These are phyloP conservation scores for Calonectria fujianensis DNA, from an alignment of 2,329 filamentous ascomycete genomes.

Conservation along the genomic window DNA sequence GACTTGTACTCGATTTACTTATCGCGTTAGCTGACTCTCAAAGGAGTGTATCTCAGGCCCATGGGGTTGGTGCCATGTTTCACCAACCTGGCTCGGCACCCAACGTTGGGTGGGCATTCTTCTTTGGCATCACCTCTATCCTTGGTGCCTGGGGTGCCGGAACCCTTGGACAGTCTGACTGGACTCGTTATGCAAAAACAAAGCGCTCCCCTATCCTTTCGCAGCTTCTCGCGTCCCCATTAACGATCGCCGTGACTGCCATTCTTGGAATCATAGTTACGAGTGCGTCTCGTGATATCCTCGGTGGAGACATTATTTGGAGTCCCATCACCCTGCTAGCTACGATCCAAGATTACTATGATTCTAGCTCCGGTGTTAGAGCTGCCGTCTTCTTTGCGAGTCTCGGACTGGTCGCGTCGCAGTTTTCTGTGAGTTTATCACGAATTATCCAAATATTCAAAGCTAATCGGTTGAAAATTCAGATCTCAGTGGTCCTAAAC, in stretches of 20 bases:
- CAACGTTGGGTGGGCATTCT: constrained; percentile 55
- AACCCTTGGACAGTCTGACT: constrained; percentile 55
- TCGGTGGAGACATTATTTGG: constrained; percentile 53
- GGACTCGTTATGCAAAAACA: constrained; percentile 53
- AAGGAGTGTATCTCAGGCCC: constrained; percentile 49
- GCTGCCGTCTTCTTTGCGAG: constrained; percentile 54
- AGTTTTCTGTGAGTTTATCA: constrained; percentile 45
- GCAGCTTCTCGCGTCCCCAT: constrained; percentile 50
- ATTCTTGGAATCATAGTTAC: constrained; percentile 53
- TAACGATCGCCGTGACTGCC: constrained; percentile 56
- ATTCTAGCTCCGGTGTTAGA: constrained; percentile 48
- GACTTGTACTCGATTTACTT: neutral
- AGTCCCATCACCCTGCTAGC: constrained; percentile 53
- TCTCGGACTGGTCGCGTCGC: constrained; percentile 52
- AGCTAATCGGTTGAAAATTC: neutral
- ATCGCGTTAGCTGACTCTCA: neutral
- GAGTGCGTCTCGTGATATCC: constrained; percentile 48
- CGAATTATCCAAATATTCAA: neutral
- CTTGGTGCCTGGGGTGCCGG: constrained; percentile 54
- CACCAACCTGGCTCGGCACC: constrained; percentile 45
- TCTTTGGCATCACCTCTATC: constrained; percentile 57
- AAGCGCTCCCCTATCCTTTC: constrained; percentile 47
- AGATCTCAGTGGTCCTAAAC: constrained; percentile 63
- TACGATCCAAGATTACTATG: constrained; percentile 54
- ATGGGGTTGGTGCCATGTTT: constrained; percentile 51